Evolutionary conservation across 2,329 filamentous ascomycete genomes (phyloP).

Genomic region (Microcyclospora tardicrescens): DNA sequence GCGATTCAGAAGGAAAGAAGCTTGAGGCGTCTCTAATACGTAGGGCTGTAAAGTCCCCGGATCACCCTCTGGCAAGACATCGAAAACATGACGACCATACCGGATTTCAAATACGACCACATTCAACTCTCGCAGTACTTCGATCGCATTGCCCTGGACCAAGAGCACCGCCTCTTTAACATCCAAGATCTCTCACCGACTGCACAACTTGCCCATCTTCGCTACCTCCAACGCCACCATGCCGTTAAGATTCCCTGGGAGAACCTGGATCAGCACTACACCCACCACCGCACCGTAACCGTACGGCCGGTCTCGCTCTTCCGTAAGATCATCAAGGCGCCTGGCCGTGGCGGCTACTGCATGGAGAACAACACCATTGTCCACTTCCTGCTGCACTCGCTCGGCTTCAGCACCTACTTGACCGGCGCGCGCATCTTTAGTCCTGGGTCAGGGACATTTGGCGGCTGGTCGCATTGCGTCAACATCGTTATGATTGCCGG

Average conservation of each 20-base stretch:
- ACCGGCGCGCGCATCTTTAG: slow-evolving; percentile 27
- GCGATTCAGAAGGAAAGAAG: too few species aligned
- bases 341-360: slow-evolving; percentile 44
- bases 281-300: slow-evolving; percentile 34
- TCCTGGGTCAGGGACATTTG: slow-evolving; percentile 3
- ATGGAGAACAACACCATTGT: slow-evolving; percentile 47
- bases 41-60: too few species aligned
- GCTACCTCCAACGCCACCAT: slow-evolving; percentile 24
- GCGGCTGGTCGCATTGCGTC: slow-evolving; percentile 29
- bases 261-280: slow-evolving; percentile 44
- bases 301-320: slow-evolving; percentile 38
- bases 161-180: slow-evolving; percentile 8
- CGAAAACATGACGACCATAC: too few species aligned
- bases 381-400: slow-evolving; percentile 35
- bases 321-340: slow-evolving; percentile 36
- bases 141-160: slow-evolving; percentile 15
- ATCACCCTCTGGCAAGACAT: too few species aligned
- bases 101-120: slow-evolving; percentile 1
- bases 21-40: too few species aligned
- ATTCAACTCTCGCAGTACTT: slow-evolving; percentile 12
- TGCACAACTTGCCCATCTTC: slow-evolving; percentile 12
- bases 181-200: slow-evolving; percentile 7
- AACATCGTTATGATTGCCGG: slow-evolving; percentile 26
- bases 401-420: slow-evolving; percentile 36
- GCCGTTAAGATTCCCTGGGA: slow-evolving; percentile 43